Evolutionary conservation across 257 asterid species (phyloP), one percentile per base, ranked within the genome.

Genomic region (Solanum rostratum): DNA sequence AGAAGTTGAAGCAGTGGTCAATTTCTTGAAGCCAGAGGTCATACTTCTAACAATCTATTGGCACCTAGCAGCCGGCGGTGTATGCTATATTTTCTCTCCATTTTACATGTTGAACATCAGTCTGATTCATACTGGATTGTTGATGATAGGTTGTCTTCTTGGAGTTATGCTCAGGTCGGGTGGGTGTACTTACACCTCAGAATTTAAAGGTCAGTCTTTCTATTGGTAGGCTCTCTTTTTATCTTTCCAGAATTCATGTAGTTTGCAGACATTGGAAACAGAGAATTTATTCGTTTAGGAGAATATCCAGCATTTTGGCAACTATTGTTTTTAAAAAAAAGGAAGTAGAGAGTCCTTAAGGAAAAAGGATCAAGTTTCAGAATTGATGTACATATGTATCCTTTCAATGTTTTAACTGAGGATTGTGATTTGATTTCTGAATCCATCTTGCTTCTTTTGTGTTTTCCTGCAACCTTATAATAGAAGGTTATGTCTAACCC

Each of bases 141-240:
- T 54, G 68, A 45, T 68, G 90, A 73, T 89, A 96, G 99, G 98
- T 91, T 80, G 97, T 95, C 57, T 96, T 91, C 88, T 82, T 95
- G 91, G 99, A 96, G 89, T 88, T 96, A 84, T 96, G 99, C 87
- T 86, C 97, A 37, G 88, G 98, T 80, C 98, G 98, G 20, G 86
- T 93, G 59, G 90, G 94, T 60, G 65, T 96, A 86, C 98, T 96
- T 85, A 88, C 92, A 13, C 97, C 94, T 60, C 97, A 93, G 57
- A 85, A 91, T 88, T 84, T 96, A 63, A 94, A 95, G 99, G 98
- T 96, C 14, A 79, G 85, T 78, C 15, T 39, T 70, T 39, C 24
- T 76, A 19, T 85, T 74, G 6, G 45, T 19, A 24, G 43, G 22
- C 45, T 24, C 24, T 76, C 60, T 49, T 76, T 24, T 24, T 76